Base-by-base conservation (phyloP, 805 yeast genomes). In the Danielia oregonensis region DNA sequence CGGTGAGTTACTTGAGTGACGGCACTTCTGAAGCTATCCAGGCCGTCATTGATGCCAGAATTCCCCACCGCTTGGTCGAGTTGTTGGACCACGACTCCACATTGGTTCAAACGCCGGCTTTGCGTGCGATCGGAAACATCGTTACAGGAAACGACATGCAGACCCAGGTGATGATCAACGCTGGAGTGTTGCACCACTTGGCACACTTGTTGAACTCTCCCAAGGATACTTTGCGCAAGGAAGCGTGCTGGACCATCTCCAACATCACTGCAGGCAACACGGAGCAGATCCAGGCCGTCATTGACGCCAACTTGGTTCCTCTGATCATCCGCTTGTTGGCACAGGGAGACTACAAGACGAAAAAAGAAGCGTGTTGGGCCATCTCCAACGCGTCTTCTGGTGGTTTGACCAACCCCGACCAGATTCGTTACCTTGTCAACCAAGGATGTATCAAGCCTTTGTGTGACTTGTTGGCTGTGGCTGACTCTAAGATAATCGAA, bases 301-400 rank as follows among this genome's bases (percentile, higher is more conserved):
- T 93, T 52, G 96, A 89, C 59, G 82, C 91, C 42, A 93, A 93
- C 66, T 72, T 93, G 58, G 81, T 93, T 46, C 98, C 97, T 26
- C 95, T 89, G 39, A 75, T 86, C 46, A 80, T 93, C 50, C 81
- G 88, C 58, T 73, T 93, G 59, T 75, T 78, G 52, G 67, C 74
- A 26, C 73, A 77, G 37, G 96, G 93, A 42, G 97, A 91, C 55
- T 89, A 88, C 71, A 89, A 88, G 71, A 91, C 97, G 23, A 86
- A 86, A 61, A 93, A 91, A 64, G 98, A 93, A 70, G 98, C 98
- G 3, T 91, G 97, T 72, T 93, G 98, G 98, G 97, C 97, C 23
- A 84, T 93, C 48, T 88, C 97, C 18, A 93, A 93, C 59, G 97
- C 98, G 24, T 86, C 96, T 12, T 85, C 96, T 7, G 97, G 97